Base-by-base conservation (phyloP, 164 flowering plant species). In the Litsea cubeba region DNA sequence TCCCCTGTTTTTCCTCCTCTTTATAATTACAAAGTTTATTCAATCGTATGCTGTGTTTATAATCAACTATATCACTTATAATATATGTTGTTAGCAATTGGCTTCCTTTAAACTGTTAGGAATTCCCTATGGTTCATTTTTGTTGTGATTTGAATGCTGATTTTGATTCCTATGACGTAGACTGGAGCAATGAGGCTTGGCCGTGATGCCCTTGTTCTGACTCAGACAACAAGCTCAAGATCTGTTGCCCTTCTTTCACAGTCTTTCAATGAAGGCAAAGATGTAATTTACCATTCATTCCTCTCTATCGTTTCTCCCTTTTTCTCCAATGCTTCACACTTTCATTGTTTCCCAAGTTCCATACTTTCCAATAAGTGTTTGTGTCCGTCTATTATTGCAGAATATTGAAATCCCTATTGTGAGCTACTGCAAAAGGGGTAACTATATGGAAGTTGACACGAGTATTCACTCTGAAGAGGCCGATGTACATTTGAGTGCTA, bases 211-310 rank as follows among this genome's bases (percentile, higher is more conserved):
- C 70, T 87, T 75, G 88, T 85, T 76, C 84, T 87, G 24, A 85
- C 90, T 1, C 92, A 88, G 73, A 83, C 88, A 57, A 54, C 79
- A 30, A 72, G 79, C 28, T 85, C 92, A 71, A 85, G 92, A 86
- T 88, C 89, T 23, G 80, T 88, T 57, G 90, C 87, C 32, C 85
- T 87, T 71, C 84, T 88, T 65, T 88, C 92, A 1, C 92, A 87
- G 75, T 81, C 92, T 15, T 81, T 84, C 20, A 88, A 88, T 82
- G 82, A 84, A 73, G 87, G 86, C 28, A 87, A 86, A 77, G 85
- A 87, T 74, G 92, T 86, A 71, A 66, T 68, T 12, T 20, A 11
- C n/a, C 60, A 50, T 65, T 63, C 60, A 54, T 68, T 65, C 54
- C 64, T 15, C 18, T 64, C 24, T 30, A 24, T 71, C 23, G 60